Percentiles rank a stretch among this genome's conserved stretches.
phyloP scores from a whole-genome alignment of 495 filamentous ascomycete genomes.

The Tuber calosporum region DNA sequence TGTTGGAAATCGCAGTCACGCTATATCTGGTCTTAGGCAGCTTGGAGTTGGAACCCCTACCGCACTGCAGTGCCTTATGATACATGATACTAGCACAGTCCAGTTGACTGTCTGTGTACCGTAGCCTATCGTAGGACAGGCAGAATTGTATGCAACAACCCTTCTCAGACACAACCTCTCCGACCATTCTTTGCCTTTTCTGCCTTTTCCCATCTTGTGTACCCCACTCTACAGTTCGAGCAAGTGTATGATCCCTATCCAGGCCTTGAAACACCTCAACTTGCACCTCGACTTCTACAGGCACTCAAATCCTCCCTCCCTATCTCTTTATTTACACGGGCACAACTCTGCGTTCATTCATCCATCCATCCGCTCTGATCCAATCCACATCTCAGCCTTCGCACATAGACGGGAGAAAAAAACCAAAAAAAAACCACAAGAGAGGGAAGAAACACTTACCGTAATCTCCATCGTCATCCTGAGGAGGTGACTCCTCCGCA shows the following conservation, averaged over 20 bases:
- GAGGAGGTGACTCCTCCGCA: neutral
- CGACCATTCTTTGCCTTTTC: neutral
- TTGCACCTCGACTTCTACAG: neutral
- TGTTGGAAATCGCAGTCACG: neutral
- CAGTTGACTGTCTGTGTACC: neutral
- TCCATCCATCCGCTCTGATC: neutral
- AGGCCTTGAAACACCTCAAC: slow-evolving; percentile 2
- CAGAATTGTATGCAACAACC: neutral
- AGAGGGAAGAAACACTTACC: neutral
- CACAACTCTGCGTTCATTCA: neutral
- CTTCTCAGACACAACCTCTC: neutral
- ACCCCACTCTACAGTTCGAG: neutral
- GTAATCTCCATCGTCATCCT: neutral
- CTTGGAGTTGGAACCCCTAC: neutral
- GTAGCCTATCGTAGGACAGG: neutral
- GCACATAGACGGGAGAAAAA: neutral
- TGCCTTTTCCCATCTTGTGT: neutral
- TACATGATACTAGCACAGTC: too few relatives aligned
- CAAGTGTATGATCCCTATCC: neutral
- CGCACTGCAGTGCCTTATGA: too few relatives aligned
- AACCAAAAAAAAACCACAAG: neutral
- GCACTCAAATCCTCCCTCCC: neutral
- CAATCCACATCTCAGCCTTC: too few relatives aligned
- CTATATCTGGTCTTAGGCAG: neutral
- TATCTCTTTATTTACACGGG: neutral